These are phyloP conservation scores for Colletotrichum agaves DNA, from an alignment of 2,329 filamentous ascomycete genomes.

Conservation along the genomic window DNA sequence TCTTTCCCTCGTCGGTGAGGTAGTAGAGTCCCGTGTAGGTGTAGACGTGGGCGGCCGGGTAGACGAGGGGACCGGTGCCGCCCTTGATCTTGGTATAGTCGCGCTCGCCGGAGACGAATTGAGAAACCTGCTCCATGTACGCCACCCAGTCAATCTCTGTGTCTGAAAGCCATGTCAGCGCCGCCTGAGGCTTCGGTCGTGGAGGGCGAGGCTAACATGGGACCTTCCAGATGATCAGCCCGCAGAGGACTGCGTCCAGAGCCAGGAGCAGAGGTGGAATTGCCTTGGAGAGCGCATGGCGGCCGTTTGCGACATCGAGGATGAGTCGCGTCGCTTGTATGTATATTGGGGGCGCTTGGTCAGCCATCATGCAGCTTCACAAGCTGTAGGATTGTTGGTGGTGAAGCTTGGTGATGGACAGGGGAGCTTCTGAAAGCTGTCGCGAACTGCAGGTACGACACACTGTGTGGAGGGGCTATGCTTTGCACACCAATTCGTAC, in stretches of 20 bases:
- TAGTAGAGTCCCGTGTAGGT: conserved; percentile 84
- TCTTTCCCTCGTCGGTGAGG: conserved; percentile 77
- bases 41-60: conserved; percentile 94
- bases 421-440: conserved; percentile 36
- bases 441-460: conserved; percentile 20
- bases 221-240: conserved; percentile 80
- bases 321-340: conserved; percentile 41
- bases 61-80: conserved; percentile 91
- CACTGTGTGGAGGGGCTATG: conserved; percentile 7
- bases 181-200: background rate
- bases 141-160: conserved; percentile 98
- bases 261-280: conserved; percentile 72
- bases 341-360: conserved; percentile 23
- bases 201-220: conserved; percentile 71
- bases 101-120: conserved; percentile 84
- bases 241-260: conserved; percentile 77
- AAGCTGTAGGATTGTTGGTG: background rate
- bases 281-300: conserved; percentile 59
- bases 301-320: conserved; percentile 59
- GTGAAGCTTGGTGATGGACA: conserved; percentile 24
- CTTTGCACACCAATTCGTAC: background rate
- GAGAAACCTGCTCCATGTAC: conserved; percentile 92
- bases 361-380: conserved; percentile 36
- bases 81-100: conserved; percentile 89
- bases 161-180: conserved; percentile 59